Percentiles rank a stretch among this genome's conserved stretches.
Evolutionary conservation across 2,329 filamentous ascomycete species (phyloP).

Genomic region (Microdochium paspali): DNA sequence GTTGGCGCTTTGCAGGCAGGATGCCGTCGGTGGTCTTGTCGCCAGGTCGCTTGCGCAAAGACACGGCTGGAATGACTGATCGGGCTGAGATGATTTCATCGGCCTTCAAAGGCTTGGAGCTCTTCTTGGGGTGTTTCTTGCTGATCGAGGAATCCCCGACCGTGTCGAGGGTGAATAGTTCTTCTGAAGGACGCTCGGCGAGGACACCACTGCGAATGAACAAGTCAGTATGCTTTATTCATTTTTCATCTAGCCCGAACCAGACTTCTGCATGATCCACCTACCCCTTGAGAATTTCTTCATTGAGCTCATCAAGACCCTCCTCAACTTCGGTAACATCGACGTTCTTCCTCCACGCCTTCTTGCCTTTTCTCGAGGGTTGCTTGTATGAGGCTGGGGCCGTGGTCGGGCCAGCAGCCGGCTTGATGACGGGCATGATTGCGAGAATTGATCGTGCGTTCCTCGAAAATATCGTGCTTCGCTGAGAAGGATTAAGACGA

Average conservation of each 20-base stretch:
- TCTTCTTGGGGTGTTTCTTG: slow-evolving; percentile 53
- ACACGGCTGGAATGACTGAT: slow-evolving; percentile 71
- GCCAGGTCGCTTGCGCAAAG: slow-evolving; percentile 65
- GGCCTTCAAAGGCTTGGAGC: slow-evolving; percentile 71
- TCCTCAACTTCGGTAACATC: slow-evolving; percentile 79
- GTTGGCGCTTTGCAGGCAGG: slow-evolving; percentile 63
- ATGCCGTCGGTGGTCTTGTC: slow-evolving; percentile 66
- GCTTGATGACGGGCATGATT: slow-evolving; percentile 44
- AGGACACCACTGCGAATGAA: slow-evolving; percentile 60
- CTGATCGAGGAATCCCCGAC: slow-evolving; percentile 59
- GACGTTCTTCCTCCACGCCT: slow-evolving; percentile 98
- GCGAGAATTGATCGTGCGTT: not conserved
- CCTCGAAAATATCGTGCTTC: not conserved
- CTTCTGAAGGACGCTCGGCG: slow-evolving; percentile 69
- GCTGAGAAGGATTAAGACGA: too few relatives aligned
- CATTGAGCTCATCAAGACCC: slow-evolving; percentile 74
- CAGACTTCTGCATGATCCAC: slow-evolving; percentile 8
- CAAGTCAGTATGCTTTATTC: slow-evolving; percentile 4
- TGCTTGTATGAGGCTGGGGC: slow-evolving; percentile 79
- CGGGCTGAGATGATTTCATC: slow-evolving; percentile 86
- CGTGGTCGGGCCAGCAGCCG: slow-evolving; percentile 35
- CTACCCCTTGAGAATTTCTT: slow-evolving; percentile 86
- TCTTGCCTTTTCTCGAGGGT: slow-evolving; percentile 92
- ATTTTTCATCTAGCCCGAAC: not conserved
- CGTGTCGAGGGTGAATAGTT: slow-evolving; percentile 79